Percentiles rank a stretch among this genome's conserved stretches.
Conservation (phyloP, 176 grass and related monocot genomes). For the Ensete ventricosum region DNA sequence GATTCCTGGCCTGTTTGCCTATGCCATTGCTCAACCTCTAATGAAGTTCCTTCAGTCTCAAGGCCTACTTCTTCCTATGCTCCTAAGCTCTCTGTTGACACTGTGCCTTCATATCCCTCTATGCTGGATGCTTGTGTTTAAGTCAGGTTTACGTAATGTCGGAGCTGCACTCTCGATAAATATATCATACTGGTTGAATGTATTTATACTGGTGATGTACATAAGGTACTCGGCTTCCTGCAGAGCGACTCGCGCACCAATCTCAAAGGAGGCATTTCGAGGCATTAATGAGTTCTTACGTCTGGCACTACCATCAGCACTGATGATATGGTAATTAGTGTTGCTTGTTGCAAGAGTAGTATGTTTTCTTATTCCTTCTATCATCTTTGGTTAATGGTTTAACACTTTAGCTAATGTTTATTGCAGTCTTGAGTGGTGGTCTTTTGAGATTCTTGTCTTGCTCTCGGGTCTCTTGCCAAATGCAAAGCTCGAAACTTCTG, state of each 20-base stretch:
- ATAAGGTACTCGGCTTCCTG: slow-evolving; percentile 42
- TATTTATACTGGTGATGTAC: slow-evolving; percentile 35
- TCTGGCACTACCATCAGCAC: slow-evolving; percentile 65
- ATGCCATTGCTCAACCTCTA: slow-evolving; percentile 5
- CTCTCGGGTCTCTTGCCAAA: slow-evolving; percentile 58
- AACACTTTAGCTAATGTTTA: neutral
- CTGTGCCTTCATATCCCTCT: slow-evolving; percentile 46
- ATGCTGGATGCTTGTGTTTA: slow-evolving; percentile 71
- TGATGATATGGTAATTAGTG: slow-evolving; percentile 68
- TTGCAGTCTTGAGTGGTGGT: slow-evolving; percentile 69
- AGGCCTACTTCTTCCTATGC: slow-evolving; percentile 52
- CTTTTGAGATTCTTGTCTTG: slow-evolving; percentile 50
- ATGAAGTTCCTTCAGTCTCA: slow-evolving; percentile 63
- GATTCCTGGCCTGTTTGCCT: slow-evolving; percentile 16
- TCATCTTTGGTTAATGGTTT: neutral
- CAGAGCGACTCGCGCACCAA: slow-evolving; percentile 37
- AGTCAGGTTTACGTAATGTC: slow-evolving; percentile 45
- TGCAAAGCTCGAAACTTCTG: slow-evolving; percentile 56
- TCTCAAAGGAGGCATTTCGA: slow-evolving; percentile 51
- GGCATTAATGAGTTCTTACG: slow-evolving; percentile 36
- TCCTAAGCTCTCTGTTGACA: slow-evolving; percentile 51
- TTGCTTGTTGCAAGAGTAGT: neutral
- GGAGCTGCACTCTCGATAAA: slow-evolving; percentile 50
- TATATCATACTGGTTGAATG: slow-evolving; percentile 46
- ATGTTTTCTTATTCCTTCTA: neutral